Conservation (phyloP, 768 basidiomycete genomes). For the Sporobolomyces phaffii region DNA sequence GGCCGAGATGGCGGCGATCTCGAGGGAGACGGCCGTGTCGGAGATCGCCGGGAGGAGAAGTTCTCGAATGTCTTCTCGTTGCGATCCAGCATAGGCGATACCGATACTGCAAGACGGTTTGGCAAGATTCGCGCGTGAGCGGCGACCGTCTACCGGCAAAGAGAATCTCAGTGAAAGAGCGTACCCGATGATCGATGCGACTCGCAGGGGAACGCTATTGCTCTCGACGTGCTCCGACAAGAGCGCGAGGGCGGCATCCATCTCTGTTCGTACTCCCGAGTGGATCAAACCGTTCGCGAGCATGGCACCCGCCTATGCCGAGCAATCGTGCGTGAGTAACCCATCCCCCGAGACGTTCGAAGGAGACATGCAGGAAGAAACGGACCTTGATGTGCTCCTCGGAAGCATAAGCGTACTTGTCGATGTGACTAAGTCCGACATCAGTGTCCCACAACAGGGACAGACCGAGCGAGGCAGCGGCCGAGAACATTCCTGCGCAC, state of each 20-base stretch:
- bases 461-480: conserved; percentile 86
- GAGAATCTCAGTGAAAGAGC: conserved; percentile 20
- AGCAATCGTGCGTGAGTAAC: neutral
- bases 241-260: conserved; percentile 84
- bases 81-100: conserved; percentile 88
- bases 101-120: conserved; percentile 63
- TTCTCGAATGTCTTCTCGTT: conserved; percentile 72
- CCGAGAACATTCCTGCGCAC: conserved; percentile 79
- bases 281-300: conserved; percentile 91
- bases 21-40: conserved; percentile 78
- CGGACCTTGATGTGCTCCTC: conserved; percentile 90
- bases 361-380: neutral
- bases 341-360: neutral
- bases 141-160: neutral
- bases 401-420: conserved; percentile 92
- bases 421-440: conserved; percentile 83
- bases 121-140: too few species aligned
- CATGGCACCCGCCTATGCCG: conserved; percentile 81
- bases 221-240: conserved; percentile 84
- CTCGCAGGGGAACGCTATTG: conserved; percentile 73
- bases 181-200: conserved; percentile 72
- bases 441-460: conserved; percentile 95
- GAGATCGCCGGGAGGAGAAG: conserved; percentile 73
- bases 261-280: conserved; percentile 79
- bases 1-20: conserved; percentile 76